Evolutionary conservation across 306 rosid genomes (phyloP).

Genomic region (Carpinus fangiana): DNA sequence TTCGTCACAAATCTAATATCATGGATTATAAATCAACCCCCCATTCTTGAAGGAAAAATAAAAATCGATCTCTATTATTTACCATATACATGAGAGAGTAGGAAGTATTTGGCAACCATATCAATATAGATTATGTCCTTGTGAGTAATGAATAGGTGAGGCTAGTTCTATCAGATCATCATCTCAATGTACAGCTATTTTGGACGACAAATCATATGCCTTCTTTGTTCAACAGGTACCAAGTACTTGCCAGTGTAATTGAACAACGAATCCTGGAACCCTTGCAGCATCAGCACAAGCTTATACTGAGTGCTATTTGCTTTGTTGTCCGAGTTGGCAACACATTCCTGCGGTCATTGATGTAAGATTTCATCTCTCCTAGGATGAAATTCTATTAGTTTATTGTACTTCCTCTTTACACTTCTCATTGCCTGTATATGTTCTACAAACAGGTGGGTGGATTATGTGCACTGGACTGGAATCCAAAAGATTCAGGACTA

Average conservation of each 20-base stretch:
- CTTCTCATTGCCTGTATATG: constrained; percentile 16
- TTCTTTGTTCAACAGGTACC: constrained; percentile 38
- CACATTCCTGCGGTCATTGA: constrained; percentile 55
- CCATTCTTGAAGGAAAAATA: too few relatives aligned
- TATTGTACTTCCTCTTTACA: not conserved
- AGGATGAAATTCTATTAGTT: not conserved
- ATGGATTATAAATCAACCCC: too few relatives aligned
- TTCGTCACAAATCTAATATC: too few relatives aligned
- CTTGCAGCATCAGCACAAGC: constrained; percentile 44
- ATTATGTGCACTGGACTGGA: constrained; percentile 81
- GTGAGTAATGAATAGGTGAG: too few relatives aligned
- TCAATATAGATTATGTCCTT: too few relatives aligned
- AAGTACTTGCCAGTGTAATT: constrained; percentile 48
- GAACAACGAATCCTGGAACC: constrained; percentile 59
- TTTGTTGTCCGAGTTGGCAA: constrained; percentile 54
- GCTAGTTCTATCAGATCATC: too few relatives aligned
- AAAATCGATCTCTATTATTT: too few relatives aligned
- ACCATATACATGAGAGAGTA: too few relatives aligned
- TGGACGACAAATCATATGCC: not conserved
- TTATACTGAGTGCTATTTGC: constrained; percentile 43
- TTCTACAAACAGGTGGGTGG: constrained; percentile 75
- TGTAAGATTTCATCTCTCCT: constrained; percentile 28
- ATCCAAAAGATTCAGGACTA: constrained; percentile 62
- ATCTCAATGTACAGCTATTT: not conserved
- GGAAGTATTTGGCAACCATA: too few relatives aligned